These are phyloP conservation scores for Epichloe sibirici DNA, from an alignment of 2,329 filamentous ascomycete species.

Conservation along the genomic window DNA sequence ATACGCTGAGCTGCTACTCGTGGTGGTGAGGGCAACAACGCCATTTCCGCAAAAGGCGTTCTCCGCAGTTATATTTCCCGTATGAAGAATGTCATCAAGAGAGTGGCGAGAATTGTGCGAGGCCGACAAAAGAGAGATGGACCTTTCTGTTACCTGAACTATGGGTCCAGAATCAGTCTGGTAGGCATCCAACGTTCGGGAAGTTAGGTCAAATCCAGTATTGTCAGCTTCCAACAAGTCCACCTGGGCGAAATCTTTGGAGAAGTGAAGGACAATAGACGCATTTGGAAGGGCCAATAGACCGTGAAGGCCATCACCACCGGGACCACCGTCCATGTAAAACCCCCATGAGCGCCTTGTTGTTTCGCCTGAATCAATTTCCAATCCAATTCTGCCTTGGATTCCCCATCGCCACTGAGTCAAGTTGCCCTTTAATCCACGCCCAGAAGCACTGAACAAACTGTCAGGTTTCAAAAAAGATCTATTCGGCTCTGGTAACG, in stretches of 20 bases:
- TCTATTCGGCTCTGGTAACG: constrained; percentile 10
- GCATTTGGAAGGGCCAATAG: constrained; percentile 38
- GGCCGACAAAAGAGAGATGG: constrained; percentile 26
- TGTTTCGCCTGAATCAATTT: constrained; percentile 36
- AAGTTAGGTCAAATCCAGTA: constrained; percentile 37
- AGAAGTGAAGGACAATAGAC: constrained; percentile 36
- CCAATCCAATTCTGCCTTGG: constrained; percentile 52
- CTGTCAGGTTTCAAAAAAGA: constrained; percentile 30
- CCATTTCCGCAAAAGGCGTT: constrained; percentile 30
- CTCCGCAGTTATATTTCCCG: constrained; percentile 20
- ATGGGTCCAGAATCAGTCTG: constrained; percentile 24
- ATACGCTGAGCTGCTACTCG: constrained; percentile 23
- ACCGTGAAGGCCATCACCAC: constrained; percentile 17
- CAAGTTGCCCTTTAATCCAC: constrained; percentile 48
- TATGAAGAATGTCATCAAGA: constrained; percentile 18
- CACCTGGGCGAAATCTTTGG: constrained; percentile 33
- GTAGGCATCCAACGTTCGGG: constrained; percentile 37
- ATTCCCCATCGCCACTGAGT: constrained; percentile 59
- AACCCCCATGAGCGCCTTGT: constrained; percentile 44
- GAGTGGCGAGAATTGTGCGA: constrained; percentile 22
- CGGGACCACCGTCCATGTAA: constrained; percentile 11
- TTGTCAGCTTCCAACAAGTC: constrained; percentile 28
- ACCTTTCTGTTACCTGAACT: constrained; percentile 43
- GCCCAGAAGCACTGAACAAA: constrained; percentile 56
- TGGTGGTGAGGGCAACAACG: constrained; percentile 30